phyloP scores from a whole-genome alignment of 495 filamentous ascomycete species.

The Podospora pseudoanserina region DNA sequence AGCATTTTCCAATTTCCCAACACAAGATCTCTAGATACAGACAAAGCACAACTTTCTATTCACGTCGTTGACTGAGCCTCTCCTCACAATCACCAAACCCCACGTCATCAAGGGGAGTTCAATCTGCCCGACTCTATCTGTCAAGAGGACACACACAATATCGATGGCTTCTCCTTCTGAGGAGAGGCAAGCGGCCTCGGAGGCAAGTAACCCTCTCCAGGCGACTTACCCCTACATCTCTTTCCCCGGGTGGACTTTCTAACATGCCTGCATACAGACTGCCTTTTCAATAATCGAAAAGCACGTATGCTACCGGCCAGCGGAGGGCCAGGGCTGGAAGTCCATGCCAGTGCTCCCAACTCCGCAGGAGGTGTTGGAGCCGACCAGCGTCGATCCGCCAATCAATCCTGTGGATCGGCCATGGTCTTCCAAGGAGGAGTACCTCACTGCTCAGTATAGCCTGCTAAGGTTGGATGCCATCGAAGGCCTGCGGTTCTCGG shows the following conservation, averaged over 20 bases:
- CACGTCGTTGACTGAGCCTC: no score
- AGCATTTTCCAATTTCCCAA: neutral
- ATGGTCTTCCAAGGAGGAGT: conserved; percentile 47
- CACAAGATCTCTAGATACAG: neutral
- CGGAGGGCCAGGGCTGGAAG: conserved; percentile 37
- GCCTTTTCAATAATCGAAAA: conserved; percentile 28
- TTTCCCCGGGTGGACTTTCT: neutral
- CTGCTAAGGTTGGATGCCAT: conserved; percentile 64
- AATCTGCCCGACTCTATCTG: no score
- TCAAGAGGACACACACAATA: neutral
- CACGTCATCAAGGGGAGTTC: no score
- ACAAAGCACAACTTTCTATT: neutral
- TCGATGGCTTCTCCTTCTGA: neutral
- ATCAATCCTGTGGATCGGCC: conserved; percentile 36
- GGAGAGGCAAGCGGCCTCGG: neutral
- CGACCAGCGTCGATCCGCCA: conserved; percentile 33
- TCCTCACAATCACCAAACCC: no score
- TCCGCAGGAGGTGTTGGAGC: conserved; percentile 35
- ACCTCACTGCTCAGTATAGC: conserved; percentile 61
- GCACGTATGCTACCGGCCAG: conserved; percentile 27
- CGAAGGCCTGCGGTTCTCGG: conserved; percentile 56
- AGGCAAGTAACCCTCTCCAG: neutral
- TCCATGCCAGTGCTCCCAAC: conserved; percentile 45
- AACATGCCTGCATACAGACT: conserved; percentile 11
- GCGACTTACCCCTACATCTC: neutral